Conservation (phyloP, 345 rosid species). For the Eucalyptus grandis region DNA sequence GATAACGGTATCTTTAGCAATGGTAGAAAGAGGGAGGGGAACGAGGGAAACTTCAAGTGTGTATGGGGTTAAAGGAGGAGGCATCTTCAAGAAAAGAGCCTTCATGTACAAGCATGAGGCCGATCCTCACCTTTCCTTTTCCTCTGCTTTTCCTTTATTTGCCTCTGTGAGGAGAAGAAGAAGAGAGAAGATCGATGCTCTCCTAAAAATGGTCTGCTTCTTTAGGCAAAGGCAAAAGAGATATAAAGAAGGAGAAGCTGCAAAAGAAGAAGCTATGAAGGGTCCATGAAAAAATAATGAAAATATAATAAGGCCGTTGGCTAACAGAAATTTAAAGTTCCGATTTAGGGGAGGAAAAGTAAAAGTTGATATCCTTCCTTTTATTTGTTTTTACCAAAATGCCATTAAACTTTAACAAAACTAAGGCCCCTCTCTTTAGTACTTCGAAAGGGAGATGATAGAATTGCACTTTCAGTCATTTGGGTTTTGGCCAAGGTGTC, state of each 20-base stretch:
- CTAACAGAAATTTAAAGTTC: slow-evolving; percentile 42
- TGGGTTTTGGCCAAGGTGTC: slow-evolving; percentile 13
- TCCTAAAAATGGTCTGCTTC: slow-evolving; percentile 1
- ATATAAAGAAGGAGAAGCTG: neutral
- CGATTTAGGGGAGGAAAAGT: slow-evolving; percentile 14
- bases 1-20: slow-evolving; percentile 12
- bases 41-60: slow-evolving; percentile 35
- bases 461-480: slow-evolving; percentile 30
- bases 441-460: slow-evolving; percentile 39
- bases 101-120: slow-evolving; percentile 49
- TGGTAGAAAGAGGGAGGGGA: slow-evolving; percentile 33
- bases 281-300: neutral
- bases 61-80: neutral
- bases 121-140: slow-evolving; percentile 25
- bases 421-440: slow-evolving; percentile 14
- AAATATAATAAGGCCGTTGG: slow-evolving; percentile 12
- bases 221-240: slow-evolving; percentile 7
- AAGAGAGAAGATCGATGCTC: neutral
- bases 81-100: slow-evolving; percentile 22
- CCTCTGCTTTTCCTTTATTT: neutral
- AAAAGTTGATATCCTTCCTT: slow-evolving; percentile 22
- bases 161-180: slow-evolving; percentile 12
- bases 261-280: neutral
- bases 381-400: slow-evolving; percentile 9
- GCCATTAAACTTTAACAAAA: slow-evolving; percentile 52